A percentile compares a stretch with the other conserved stretches of the same genome.
These are phyloP conservation scores for Chrysopogon serrulatus DNA, from an alignment of 176 grass and related monocot species.

Conservation along the genomic window DNA sequence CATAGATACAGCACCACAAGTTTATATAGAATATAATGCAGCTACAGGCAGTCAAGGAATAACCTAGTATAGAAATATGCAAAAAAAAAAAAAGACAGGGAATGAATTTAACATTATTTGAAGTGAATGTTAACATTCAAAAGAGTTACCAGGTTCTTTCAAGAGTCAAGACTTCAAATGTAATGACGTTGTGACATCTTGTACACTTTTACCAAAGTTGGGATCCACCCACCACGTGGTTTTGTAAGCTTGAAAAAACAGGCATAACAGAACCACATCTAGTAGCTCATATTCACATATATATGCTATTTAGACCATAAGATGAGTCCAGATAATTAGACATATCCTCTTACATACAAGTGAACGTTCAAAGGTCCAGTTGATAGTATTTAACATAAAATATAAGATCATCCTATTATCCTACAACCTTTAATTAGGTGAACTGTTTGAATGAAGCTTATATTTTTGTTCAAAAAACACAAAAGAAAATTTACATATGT, in stretches of 20 bases:
- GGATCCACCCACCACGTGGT: background rate
- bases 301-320: background rate
- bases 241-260: background rate
- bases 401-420: background rate
- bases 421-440: background rate
- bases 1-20: background rate
- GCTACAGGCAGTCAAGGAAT: background rate
- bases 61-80: background rate
- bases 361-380: background rate
- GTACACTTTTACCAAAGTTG: background rate
- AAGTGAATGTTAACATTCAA: background rate
- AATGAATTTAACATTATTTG: background rate
- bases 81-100: background rate
- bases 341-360: background rate
- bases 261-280: background rate
- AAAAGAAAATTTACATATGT: background rate
- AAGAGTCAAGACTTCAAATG: background rate
- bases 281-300: background rate
- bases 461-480: background rate
- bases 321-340: background rate
- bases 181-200: background rate
- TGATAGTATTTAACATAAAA: slow-evolving; percentile 6
- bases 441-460: background rate
- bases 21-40: background rate
- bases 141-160: background rate